Evolutionary conservation across 1,139 yeast species (phyloP).

Genomic region (Hemisphaericaspora xylofermentans): DNA sequence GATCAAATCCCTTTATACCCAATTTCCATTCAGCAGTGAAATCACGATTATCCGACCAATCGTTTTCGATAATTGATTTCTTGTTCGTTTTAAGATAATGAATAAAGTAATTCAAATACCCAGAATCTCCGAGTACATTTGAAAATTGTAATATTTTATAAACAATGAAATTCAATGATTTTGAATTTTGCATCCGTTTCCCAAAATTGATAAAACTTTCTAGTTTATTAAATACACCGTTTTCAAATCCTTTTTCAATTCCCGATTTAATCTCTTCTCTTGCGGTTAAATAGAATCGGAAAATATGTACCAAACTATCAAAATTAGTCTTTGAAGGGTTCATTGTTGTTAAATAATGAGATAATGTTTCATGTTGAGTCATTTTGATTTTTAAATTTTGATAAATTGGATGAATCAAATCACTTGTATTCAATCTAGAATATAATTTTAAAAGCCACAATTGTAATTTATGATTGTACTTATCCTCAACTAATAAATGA

Average conservation of each 20-base stretch:
- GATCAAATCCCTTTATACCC: constrained; percentile 24
- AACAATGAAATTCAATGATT: constrained; percentile 33
- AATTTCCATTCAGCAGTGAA: constrained; percentile 46
- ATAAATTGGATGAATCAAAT: constrained; percentile 51
- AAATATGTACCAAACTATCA: constrained; percentile 29
- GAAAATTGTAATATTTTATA: constrained; percentile 35
- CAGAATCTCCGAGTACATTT: constrained; percentile 37
- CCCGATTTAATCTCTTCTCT: constrained; percentile 50
- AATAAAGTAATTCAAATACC: constrained; percentile 29
- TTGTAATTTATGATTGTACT: constrained; percentile 63
- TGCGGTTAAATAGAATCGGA: constrained; percentile 51
- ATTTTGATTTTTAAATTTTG: constrained; percentile 63
- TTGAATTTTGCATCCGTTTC: constrained; percentile 37
- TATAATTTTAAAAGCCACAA: constrained; percentile 73
- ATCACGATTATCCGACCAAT: constrained; percentile 50
- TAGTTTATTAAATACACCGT: constrained; percentile 58
- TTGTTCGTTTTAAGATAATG: constrained; percentile 15
- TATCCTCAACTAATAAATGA: constrained; percentile 47
- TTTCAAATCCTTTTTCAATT: constrained; percentile 51
- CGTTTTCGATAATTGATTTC: constrained; percentile 12
- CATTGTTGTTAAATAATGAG: constrained; percentile 55
- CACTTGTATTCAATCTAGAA: constrained; percentile 54
- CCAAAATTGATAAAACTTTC: constrained; percentile 59
- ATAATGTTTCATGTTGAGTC: constrained; percentile 76
- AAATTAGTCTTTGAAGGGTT: constrained; percentile 33